Evolutionary conservation across 805 yeast genomes (phyloP), one percentile per base, ranked within the genome.

Genomic region (Cephaloascus albidus): DNA sequence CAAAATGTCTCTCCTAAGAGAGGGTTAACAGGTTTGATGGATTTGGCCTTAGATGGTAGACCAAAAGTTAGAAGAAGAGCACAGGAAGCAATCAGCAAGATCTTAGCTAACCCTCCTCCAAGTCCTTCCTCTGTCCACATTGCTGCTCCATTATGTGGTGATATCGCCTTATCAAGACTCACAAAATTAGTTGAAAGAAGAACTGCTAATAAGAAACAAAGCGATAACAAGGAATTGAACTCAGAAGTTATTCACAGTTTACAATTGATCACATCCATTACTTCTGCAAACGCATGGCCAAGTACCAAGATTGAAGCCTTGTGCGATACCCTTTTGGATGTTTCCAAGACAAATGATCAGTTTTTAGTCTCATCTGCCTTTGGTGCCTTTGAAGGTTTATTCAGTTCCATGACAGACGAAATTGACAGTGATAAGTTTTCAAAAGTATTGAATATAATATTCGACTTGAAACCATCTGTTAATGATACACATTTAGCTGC

Each of bases 11-110:
- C 84, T n/a, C 95, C 96, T 38, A 76, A 74, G 53, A 76, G 94
- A 68, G 96, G 93, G 34, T 62, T 88, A 42, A 71, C 74, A 32
- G 95, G 90, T 36, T 60, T 89, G 43, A 61, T 89, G 43, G 87
- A 85, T 55, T 69, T 87, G 44, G 76, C 90, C 0, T 62, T 85
- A 34, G 97, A 93, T 59, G 82, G 84, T 36, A 76, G 97, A 55
- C 98, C 98, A 30, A 93, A 93, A 52, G 95, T 93, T 10, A 78
- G 98, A 58, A 86, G 84, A 73, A 81, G 97, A 66, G 95, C 97
- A 1, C 83, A 81, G 51, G 98, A 93, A 42, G 85, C 97, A 2
- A 71, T 93, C n/a, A 62, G 70, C 37, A 71, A 67, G 3, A 65
- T 93, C 23, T 63, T 93, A 43, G 47, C 62, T 2, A 72, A 72